Evolutionary conservation across 441 rosid genomes (phyloP), one percentile per base, ranked within the genome.

Genomic region (Erodium chrysanthum): DNA sequence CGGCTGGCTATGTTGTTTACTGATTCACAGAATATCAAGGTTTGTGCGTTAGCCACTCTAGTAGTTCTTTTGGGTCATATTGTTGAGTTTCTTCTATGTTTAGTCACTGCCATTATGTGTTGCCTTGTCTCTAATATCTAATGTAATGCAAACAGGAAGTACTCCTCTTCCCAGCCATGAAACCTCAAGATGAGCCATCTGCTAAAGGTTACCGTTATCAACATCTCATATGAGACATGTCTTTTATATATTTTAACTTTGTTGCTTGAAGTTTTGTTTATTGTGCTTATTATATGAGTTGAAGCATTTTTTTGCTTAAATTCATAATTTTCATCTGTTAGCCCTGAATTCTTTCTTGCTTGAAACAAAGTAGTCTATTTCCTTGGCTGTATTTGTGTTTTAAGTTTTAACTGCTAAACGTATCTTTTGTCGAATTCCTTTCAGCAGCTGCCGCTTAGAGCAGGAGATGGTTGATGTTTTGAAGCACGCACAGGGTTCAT

Each of bases 11-110:
- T 90, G 96, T 68, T 92, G 62, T 76, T 90, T 23, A 90, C 96
- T 0, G 98, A 92, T 75, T 92, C 98, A 17, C 95, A 82, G 71
- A 92, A 92, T 71, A 92, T 92, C 74, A 88, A 92, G 96, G 98
- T 86, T 37, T 37, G 9, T 37, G 9, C 44, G 8, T 37, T 37
- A 37, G 2, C 44, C 11, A 8, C 44, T 37, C 44, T 37, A 8
- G 44, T 37, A 6, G 44, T 37, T 7, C 11, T 37, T 37, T 37
- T 37, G 44, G 44, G 11, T 37, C 11, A 37, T 37, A 8, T 37
- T 46, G 9, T n/a, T n/a, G n/a, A n/a, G n/a, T n/a, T n/a, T n/a
- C n/a, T n/a, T n/a, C n/a, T n/a, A n/a, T n/a, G n/a, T n/a, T n/a
- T 25, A 25, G 29, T 25, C 29, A 25, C 29, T 3, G 3, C 29